Evolutionary conservation across 2,329 filamentous ascomycete species (phyloP).

Genomic region (Aspergillus clavatus): DNA sequence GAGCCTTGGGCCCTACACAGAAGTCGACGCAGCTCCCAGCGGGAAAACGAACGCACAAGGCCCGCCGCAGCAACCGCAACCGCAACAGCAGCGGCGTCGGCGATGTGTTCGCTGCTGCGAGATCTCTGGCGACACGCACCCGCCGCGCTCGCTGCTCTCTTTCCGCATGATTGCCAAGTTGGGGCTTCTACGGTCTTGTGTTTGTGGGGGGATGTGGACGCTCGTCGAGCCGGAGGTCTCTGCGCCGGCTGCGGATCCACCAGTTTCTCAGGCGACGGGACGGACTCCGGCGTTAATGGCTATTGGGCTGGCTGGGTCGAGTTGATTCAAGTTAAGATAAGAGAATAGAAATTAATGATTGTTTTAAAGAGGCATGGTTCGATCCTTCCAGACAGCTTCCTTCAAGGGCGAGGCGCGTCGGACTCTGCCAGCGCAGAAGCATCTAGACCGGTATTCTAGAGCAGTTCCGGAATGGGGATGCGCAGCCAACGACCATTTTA

Average conservation of each 20-base stretch:
- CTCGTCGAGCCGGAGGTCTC: slow-evolving; percentile 28
- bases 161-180: slow-evolving; percentile 37
- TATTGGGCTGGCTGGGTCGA: slow-evolving; percentile 4
- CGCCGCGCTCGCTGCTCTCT: slow-evolving; percentile 32
- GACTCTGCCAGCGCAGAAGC: too few relatives aligned
- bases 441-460: too few relatives aligned
- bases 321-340: neutral
- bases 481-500: too few relatives aligned
- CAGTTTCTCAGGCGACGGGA: slow-evolving; percentile 1
- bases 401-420: too few relatives aligned
- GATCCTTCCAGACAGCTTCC: too few relatives aligned
- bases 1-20: neutral
- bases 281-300: slow-evolving; percentile 12
- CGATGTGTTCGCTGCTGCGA: slow-evolving; percentile 58
- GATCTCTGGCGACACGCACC: slow-evolving; percentile 60
- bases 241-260: neutral
- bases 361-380: too few relatives aligned
- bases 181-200: slow-evolving; percentile 34
- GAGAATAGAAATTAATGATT: neutral
- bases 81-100: slow-evolving; percentile 27
- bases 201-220: slow-evolving; percentile 40
- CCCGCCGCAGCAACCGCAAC: too few relatives aligned
- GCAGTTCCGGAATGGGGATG: too few relatives aligned
- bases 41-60: slow-evolving; percentile 6
- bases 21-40: slow-evolving; percentile 1